These are phyloP conservation scores for Boletus barrowsii DNA, from an alignment of 768 basidiomycete genomes.

Conservation along the genomic window DNA sequence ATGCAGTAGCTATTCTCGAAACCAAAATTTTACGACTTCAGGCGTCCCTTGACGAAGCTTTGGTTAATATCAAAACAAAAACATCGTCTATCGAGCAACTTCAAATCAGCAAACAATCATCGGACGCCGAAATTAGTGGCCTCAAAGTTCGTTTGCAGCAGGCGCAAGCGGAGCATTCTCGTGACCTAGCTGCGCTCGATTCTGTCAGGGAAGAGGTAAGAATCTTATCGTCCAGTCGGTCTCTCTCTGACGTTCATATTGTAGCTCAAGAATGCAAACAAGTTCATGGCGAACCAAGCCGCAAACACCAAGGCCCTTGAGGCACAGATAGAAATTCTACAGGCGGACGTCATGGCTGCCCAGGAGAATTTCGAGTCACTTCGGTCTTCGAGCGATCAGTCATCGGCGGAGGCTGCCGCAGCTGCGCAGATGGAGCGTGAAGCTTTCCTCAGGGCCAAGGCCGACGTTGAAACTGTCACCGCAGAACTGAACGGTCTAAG, in stretches of 20 bases:
- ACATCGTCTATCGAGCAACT: conserved; percentile 42
- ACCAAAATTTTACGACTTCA: conserved; percentile 48
- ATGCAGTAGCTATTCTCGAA: conserved; percentile 51
- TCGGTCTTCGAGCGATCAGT: conserved; percentile 43
- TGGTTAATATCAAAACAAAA: conserved; percentile 50
- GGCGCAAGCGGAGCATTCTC: conserved; percentile 30
- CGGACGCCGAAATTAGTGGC: conserved; percentile 48
- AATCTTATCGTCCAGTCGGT: not conserved
- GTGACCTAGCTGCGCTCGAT: conserved; percentile 33
- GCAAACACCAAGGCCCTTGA: conserved; percentile 48
- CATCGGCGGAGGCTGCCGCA: conserved; percentile 41
- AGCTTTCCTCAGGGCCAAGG: conserved; percentile 60
- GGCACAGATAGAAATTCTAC: conserved; percentile 48
- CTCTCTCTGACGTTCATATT: conserved; percentile 2
- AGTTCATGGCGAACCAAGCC: conserved; percentile 38
- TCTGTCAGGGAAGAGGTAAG: conserved; percentile 52
- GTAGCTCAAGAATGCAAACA: conserved; percentile 54
- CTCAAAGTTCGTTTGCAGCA: conserved; percentile 40
- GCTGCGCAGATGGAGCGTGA: conserved; percentile 63
- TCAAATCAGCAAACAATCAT: conserved; percentile 44
- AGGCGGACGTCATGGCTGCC: conserved; percentile 46
- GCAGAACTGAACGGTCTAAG: conserved; percentile 52
- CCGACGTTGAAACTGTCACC: conserved; percentile 54
- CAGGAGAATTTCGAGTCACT: conserved; percentile 54
- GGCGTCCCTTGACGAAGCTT: conserved; percentile 44